These are phyloP conservation scores for Leccinum subgranulosum DNA, from an alignment of 768 basidiomycete genomes.

Conservation along the genomic window DNA sequence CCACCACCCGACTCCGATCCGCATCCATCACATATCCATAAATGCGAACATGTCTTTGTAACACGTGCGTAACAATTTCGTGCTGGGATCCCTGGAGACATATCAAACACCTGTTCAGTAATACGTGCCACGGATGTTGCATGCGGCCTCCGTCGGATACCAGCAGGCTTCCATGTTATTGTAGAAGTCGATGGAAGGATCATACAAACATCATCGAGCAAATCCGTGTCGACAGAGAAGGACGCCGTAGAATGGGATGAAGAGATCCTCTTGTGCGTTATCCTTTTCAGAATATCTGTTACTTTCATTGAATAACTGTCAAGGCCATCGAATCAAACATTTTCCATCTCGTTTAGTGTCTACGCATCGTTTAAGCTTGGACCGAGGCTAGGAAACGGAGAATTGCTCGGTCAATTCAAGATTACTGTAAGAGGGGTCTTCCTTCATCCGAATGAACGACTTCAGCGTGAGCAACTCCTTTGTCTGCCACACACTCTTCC, in stretches of 20 bases:
- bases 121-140: neutral
- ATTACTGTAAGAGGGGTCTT: neutral
- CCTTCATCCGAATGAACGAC: neutral
- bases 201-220: neutral
- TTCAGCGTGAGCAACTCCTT: neutral
- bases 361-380: neutral
- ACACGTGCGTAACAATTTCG: neutral
- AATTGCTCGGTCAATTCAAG: neutral
- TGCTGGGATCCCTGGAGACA: neutral
- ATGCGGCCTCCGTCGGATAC: neutral
- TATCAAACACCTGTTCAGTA: neutral
- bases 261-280: neutral
- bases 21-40: neutral
- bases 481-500: neutral
- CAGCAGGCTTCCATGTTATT: neutral
- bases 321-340: neutral
- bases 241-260: neutral
- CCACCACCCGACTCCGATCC: neutral
- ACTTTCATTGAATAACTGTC: neutral
- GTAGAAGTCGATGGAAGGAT: neutral
- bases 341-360: neutral
- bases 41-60: neutral
- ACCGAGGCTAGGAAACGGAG: neutral
- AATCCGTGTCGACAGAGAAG: neutral
- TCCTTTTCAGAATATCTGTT: neutral